These are phyloP conservation scores for Boletus reticulatus DNA, from an alignment of 768 basidiomycete species.

Conservation along the genomic window DNA sequence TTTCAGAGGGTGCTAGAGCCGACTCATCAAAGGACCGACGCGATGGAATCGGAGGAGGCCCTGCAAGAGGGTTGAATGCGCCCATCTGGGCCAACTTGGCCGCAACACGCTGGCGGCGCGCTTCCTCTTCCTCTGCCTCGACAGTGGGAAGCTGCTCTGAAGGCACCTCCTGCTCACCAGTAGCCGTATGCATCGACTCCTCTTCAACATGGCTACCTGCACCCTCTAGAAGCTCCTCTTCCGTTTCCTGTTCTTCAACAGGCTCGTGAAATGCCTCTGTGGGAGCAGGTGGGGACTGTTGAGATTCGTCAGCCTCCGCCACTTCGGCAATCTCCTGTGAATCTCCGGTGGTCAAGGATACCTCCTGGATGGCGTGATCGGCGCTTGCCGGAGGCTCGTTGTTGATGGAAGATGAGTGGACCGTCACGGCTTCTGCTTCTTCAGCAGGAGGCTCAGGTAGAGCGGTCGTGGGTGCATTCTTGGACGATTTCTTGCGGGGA, in stretches of 20 bases:
- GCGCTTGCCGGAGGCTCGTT: conserved; percentile 1
- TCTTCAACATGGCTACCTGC: neutral
- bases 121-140: conserved; percentile 42
- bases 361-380: conserved; percentile 6
- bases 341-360: neutral
- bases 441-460: conserved; percentile 28
- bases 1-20: neutral
- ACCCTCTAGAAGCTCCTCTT: conserved; percentile 11
- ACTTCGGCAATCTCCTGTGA: conserved; percentile 15
- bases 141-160: neutral
- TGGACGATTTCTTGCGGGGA: conserved; percentile 63
- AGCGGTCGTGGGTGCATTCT: conserved; percentile 41
- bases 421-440: conserved; percentile 4
- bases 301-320: neutral
- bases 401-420: neutral
- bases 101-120: conserved; percentile 55
- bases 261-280: conserved; percentile 4
- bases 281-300: neutral
- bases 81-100: conserved; percentile 63
- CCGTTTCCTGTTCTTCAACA: conserved; percentile 12
- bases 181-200: neutral
- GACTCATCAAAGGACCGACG: conserved; percentile 17
- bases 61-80: conserved; percentile 53
- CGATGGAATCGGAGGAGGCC: conserved; percentile 28
- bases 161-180: conserved; percentile 1